These are phyloP conservation scores for Ceratorhiza oryzae-sativae DNA, from an alignment of 1,284 basidiomycete species.

Conservation along the genomic window DNA sequence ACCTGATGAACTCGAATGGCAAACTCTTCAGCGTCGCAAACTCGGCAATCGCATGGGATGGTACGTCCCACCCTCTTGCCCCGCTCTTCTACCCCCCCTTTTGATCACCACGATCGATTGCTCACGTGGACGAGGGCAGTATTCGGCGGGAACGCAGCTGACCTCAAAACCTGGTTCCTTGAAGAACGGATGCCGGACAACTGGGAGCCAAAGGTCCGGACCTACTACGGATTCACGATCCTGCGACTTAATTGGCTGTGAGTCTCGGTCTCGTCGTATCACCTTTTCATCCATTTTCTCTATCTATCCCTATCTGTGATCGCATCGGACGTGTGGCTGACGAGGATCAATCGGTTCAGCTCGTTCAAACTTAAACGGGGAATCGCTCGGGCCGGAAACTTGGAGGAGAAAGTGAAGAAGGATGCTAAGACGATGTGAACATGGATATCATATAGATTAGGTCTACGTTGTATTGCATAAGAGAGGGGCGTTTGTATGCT, in stretches of 20 bases:
- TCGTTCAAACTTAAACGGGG: neutral
- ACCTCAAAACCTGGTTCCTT: conserved; percentile 39
- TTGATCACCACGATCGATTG: neutral
- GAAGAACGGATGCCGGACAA: conserved; percentile 41
- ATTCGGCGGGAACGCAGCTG: conserved; percentile 37
- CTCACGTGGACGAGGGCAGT: neutral
- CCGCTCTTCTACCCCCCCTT: neutral
- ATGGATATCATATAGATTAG: neutral
- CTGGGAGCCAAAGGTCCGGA: conserved; percentile 30
- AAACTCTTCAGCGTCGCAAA: conserved; percentile 16
- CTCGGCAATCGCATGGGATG: conserved; percentile 26
- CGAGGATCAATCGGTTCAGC: neutral
- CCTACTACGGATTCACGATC: conserved; percentile 38
- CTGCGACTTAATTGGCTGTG: conserved; percentile 17
- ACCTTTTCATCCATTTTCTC: neutral
- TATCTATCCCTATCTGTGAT: neutral
- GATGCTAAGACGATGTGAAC: conserved; percentile 11
- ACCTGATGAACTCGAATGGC: conserved; percentile 23
- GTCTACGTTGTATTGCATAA: neutral
- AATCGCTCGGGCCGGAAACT: conserved; percentile 7
- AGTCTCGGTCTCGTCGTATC: neutral
- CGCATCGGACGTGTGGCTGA: conserved; percentile 3
- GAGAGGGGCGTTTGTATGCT: neutral
- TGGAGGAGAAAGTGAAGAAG: conserved; percentile 23
- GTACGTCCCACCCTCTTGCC: neutral